Conservation (phyloP, 352 stramenopile genomes). For the Globisporangium recalcitrans region DNA sequence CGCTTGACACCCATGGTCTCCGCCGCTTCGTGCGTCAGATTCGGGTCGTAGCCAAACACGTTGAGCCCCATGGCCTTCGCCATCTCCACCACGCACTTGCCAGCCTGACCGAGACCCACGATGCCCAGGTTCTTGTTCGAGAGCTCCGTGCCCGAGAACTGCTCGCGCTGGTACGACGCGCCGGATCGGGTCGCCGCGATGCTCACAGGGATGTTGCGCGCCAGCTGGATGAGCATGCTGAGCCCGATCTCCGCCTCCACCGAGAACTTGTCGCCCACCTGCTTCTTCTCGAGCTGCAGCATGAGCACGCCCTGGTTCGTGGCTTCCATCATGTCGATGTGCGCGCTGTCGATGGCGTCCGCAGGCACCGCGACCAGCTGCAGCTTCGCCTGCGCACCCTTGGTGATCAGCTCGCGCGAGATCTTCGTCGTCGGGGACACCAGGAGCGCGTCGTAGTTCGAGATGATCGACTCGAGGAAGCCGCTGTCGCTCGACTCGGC, state of each 20-base stretch:
- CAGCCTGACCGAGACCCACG: constrained; percentile 66
- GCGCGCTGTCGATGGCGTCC: constrained; percentile 51
- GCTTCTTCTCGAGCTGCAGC: constrained; percentile 71
- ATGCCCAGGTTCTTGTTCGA: constrained; percentile 58
- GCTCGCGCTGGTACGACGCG: constrained; percentile 27
- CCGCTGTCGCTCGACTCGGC: constrained; percentile 24
- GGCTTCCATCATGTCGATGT: constrained; percentile 70
- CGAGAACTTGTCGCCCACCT: constrained; percentile 63
- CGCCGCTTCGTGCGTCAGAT: constrained; percentile 60
- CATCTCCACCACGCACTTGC: constrained; percentile 71
- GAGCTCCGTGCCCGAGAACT: constrained; percentile 59
- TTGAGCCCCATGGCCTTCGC: constrained; percentile 60
- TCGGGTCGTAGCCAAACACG: constrained; percentile 72
- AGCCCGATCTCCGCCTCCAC: constrained; percentile 71
- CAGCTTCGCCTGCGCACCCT: constrained; percentile 39
- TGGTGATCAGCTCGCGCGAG: constrained; percentile 33
- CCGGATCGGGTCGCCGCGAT: constrained; percentile 32
- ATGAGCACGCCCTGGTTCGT: constrained; percentile 72
- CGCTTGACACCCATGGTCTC: constrained; percentile 61
- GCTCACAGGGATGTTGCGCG: constrained; percentile 48
- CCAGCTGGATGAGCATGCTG: constrained; percentile 60
- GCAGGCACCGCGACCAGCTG: constrained; percentile 50
- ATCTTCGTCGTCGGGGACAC: constrained; percentile 39
- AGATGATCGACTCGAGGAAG: constrained; percentile 24
- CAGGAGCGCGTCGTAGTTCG: constrained; percentile 59